Evolutionary conservation across 2,329 filamentous ascomycete genomes (phyloP), one percentile per base, ranked within the genome.

Genomic region (Beauveria sp.): DNA sequence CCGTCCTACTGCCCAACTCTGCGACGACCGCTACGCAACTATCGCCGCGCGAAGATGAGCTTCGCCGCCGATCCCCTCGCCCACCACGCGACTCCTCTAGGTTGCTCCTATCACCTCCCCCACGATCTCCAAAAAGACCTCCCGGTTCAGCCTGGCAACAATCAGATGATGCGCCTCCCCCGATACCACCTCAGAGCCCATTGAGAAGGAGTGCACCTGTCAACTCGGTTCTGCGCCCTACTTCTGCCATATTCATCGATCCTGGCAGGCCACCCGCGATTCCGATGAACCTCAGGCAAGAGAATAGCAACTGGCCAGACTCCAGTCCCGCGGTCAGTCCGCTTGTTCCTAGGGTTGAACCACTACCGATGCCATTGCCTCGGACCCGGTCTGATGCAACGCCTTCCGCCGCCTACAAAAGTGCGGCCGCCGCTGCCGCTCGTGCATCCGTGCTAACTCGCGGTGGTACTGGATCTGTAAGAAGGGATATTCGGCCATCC

Each of bases 41-140:
- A 7, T 85, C 83, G 4, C 82, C 82, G 0, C 77, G 76, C 2
- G 69, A 73, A 4, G 81, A 83, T 7, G 79, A 78, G 49, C 66
- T 84, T 31, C 76, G 82, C 12, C 76, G 80, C 65, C 75, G 83
- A 51, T 85, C 83, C 2, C 82, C 83, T 18, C 72, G 78, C 52
- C 73, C 78, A 9, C 66, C 70, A 6, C 64, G 38, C 38, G 16
- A 22, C 12, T 31, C 40, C 5, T 31, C 60, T 10, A 28, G 16
- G 12, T 3, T 34, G 20, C 20, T 24, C 14, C 40, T 31, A 6
- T 49, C 40, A n/a, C 58, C 61, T 14, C 61, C 61, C 8, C 46
- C 63, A 6, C 64, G 53, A n/a, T 64, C 64, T 14, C 24, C 45
- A 16, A 65, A 42, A 22, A 42, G 57, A 22, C 52, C 45, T 3